These are phyloP conservation scores for Nakazawaea ernobii DNA, from an alignment of 805 yeast genomes.

Conservation along the genomic window DNA sequence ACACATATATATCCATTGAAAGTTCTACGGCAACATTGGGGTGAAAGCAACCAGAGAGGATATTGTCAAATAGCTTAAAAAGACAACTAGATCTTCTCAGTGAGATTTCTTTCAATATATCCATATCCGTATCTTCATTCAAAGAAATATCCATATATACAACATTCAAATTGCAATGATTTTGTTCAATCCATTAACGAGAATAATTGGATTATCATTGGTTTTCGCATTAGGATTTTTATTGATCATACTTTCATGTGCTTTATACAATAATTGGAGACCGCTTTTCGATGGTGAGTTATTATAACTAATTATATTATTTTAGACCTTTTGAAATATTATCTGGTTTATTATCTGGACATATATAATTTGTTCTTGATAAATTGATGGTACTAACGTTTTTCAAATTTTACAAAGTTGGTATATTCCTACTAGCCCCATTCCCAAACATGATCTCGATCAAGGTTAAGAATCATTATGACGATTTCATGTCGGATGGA, in stretches of 20 bases:
- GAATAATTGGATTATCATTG: slow-evolving; percentile 66
- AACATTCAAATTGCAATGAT: background rate
- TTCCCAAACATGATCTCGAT: slow-evolving; percentile 26
- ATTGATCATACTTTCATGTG: slow-evolving; percentile 81
- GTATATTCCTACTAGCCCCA: slow-evolving; percentile 28
- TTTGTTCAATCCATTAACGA: slow-evolving; percentile 56
- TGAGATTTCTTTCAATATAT: too few relatives aligned
- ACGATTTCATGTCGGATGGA: slow-evolving; percentile 23
- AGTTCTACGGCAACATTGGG: too few relatives aligned
- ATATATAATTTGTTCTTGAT: too few relatives aligned
- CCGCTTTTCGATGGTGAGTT: slow-evolving; percentile 68
- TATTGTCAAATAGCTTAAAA: background rate
- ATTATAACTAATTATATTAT: too few relatives aligned
- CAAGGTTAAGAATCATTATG: slow-evolving; percentile 20
- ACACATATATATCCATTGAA: too few relatives aligned
- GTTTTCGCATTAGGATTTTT: slow-evolving; percentile 86
- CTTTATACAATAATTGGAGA: slow-evolving; percentile 82
- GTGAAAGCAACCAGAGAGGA: too few relatives aligned
- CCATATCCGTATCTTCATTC: too few relatives aligned
- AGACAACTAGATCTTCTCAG: background rate
- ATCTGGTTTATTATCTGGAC: too few relatives aligned
- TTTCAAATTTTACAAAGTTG: slow-evolving; percentile 17
- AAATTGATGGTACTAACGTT: too few relatives aligned
- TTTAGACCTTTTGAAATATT: too few relatives aligned
- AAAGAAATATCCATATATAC: too few relatives aligned